Evolutionary conservation across 495 filamentous ascomycete genomes (phyloP).

Genomic region (Alectoria sarmentosa): DNA sequence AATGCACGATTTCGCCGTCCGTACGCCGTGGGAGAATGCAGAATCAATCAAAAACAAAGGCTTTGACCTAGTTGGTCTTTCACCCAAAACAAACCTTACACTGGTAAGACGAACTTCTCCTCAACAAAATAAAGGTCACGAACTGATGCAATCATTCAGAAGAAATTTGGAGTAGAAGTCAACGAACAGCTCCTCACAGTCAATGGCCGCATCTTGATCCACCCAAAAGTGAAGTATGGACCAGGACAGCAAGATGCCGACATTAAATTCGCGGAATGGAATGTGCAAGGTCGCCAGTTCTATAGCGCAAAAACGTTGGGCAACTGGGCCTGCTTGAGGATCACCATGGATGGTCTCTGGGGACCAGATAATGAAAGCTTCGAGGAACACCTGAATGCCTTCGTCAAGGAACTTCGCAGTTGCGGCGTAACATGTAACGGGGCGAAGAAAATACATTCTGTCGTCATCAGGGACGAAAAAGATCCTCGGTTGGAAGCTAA

Average conservation of each 20-base stretch:
- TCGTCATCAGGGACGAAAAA: too few species aligned
- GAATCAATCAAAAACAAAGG: constrained; percentile 54
- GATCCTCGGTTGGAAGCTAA: too few species aligned
- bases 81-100: not conserved
- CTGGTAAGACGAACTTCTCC: not conserved
- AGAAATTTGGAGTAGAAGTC: not conserved
- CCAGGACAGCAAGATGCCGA: not conserved
- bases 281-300: not conserved
- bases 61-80: constrained; percentile 39
- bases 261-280: not conserved
- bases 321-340: not conserved
- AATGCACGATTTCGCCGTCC: constrained; percentile 66
- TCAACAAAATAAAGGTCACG: not conserved
- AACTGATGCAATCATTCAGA: not conserved
- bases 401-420: not conserved
- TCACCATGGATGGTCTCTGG: not conserved
- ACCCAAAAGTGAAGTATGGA: not conserved
- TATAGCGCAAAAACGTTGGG: not conserved
- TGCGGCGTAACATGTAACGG: too few species aligned
- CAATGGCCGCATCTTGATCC: not conserved
- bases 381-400: not conserved
- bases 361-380: not conserved
- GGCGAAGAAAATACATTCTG: too few species aligned
- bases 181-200: not conserved
- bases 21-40: constrained; percentile 56